phyloP scores from a whole-genome alignment of 495 filamentous ascomycete genomes.

The Neurospora terricola region DNA sequence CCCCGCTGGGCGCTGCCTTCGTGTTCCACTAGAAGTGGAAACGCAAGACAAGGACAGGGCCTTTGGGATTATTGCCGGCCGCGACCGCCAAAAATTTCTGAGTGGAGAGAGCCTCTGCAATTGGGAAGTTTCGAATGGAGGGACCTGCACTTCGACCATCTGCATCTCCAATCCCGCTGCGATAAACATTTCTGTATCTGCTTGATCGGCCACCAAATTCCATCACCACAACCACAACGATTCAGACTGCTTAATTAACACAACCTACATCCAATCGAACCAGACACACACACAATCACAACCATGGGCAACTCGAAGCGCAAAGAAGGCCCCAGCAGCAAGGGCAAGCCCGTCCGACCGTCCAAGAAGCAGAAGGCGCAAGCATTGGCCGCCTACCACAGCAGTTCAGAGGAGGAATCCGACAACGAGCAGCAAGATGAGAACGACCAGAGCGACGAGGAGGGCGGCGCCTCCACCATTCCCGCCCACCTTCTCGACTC shows the following conservation, averaged over 20 bases:
- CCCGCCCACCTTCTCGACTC: conserved; percentile 61
- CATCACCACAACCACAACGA: conserved; percentile 4
- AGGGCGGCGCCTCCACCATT: conserved; percentile 39
- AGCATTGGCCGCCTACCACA: conserved; percentile 56
- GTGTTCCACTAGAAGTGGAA: not conserved
- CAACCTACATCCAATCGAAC: not conserved
- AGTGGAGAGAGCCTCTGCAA: conserved; percentile 1
- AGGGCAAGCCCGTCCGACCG: conserved; percentile 35
- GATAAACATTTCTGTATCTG: not conserved
- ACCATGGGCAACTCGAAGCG: conserved; percentile 22
- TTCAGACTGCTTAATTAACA: not conserved
- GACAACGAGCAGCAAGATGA: not conserved
- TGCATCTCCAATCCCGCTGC: not conserved
- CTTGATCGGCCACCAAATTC: not conserved
- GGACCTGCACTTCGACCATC: not conserved
- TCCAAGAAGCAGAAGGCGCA: conserved; percentile 59
- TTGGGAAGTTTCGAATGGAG: conserved; percentile 2
- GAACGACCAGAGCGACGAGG: conserved; percentile 12
- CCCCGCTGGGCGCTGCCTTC: not conserved
- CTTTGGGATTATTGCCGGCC: conserved; percentile 8
- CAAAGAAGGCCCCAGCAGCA: conserved; percentile 46
- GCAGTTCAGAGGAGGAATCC: conserved; percentile 44
- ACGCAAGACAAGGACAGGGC: not conserved
- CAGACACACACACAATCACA: conserved; percentile 19
- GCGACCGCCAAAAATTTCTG: conserved; percentile 30